phyloP scores from a whole-genome alignment of 768 basidiomycete species.

The Amylocystis lapponica region DNA sequence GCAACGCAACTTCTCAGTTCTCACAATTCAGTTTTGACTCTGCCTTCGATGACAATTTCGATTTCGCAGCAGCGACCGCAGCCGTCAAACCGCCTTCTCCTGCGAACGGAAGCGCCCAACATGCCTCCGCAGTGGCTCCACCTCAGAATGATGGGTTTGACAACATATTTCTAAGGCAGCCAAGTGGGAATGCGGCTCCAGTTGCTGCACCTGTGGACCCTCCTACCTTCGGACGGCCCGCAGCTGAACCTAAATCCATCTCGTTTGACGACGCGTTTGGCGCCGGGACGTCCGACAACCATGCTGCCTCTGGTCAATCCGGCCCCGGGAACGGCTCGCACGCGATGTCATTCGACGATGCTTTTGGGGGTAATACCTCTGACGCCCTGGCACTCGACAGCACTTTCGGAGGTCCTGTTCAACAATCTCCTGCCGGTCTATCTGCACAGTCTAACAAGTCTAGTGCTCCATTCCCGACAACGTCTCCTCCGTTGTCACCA shows the following conservation, averaged over 20 bases:
- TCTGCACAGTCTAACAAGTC: constrained; percentile 33
- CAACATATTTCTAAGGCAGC: constrained; percentile 23
- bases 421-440: constrained; percentile 33
- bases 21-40: constrained; percentile 58
- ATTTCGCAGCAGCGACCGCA: constrained; percentile 43
- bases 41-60: constrained; percentile 61
- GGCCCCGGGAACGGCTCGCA: constrained; percentile 12
- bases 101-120: constrained; percentile 47
- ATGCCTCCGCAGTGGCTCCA: constrained; percentile 6
- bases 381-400: constrained; percentile 44
- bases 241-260: constrained; percentile 26
- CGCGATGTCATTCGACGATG: constrained; percentile 46
- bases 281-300: constrained; percentile 12
- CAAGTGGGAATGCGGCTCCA: constrained; percentile 5
- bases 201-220: constrained; percentile 43
- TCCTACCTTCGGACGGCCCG: constrained; percentile 40
- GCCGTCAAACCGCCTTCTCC: constrained; percentile 22
- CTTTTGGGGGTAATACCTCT: constrained; percentile 45
- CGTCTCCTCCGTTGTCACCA: constrained; percentile 38
- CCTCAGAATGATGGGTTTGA: constrained; percentile 25
- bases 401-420: constrained; percentile 30
- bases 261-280: constrained; percentile 48
- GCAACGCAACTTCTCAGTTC: constrained; percentile 26
- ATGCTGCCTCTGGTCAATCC: constrained; percentile 6
- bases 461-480: constrained; percentile 30